phyloP scores from a whole-genome alignment of 2,329 filamentous ascomycete genomes.

The Stagonosporopsis tanaceti region DNA sequence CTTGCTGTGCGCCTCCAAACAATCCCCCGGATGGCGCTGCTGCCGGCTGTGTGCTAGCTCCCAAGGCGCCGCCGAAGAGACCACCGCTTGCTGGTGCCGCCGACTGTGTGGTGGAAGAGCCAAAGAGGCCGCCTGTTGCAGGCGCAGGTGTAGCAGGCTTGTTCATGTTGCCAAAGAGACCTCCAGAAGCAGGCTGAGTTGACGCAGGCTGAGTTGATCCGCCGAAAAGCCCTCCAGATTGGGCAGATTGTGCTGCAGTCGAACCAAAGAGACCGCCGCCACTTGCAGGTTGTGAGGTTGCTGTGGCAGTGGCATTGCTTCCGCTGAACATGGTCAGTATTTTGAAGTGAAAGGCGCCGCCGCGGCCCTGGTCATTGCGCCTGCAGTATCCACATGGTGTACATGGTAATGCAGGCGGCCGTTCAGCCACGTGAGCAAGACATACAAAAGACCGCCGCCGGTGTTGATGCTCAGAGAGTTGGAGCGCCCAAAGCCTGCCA shows the following conservation, averaged over 20 bases:
- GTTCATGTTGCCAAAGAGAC: constrained; percentile 50
- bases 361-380: constrained; percentile 14
- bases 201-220: constrained; percentile 21
- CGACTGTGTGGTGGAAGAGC: constrained; percentile 40
- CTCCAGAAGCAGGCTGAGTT: constrained; percentile 34
- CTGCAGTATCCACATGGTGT: constrained; percentile 7
- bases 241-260: constrained; percentile 35
- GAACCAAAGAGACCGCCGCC: constrained; percentile 48
- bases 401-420: neutral
- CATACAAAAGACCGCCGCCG: constrained; percentile 59
- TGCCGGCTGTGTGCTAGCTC: constrained; percentile 32
- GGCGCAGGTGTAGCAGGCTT: constrained; percentile 42
- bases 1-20: constrained; percentile 38
- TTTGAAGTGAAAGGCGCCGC: constrained; percentile 9
- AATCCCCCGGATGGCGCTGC: constrained; percentile 43
- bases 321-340: constrained; percentile 41
- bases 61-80: constrained; percentile 47
- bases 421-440: constrained; percentile 9
- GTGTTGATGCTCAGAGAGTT: constrained; percentile 65
- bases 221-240: constrained; percentile 38
- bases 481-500: constrained; percentile 57
- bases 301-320: constrained; percentile 35
- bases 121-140: constrained; percentile 46
- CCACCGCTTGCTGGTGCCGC: constrained; percentile 38
- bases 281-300: constrained; percentile 31